Conservation (phyloP, 2,329 filamentous ascomycete species). For the Dothideomycetes sp. region DNA sequence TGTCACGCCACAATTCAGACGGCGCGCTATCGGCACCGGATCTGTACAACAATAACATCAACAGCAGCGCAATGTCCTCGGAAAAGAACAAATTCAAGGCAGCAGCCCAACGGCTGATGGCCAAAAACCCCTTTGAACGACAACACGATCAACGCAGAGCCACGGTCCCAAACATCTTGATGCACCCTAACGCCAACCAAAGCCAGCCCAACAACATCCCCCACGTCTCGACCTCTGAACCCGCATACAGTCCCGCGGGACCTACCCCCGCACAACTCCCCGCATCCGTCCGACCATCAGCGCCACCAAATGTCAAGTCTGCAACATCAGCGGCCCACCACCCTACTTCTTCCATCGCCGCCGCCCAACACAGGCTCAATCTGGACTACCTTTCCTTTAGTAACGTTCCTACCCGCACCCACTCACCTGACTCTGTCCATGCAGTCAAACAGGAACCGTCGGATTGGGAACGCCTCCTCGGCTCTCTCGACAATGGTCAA, state of each 20-base stretch:
- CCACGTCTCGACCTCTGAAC: conserved; percentile 37
- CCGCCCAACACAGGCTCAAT: conserved; percentile 25
- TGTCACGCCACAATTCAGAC: conserved; percentile 39
- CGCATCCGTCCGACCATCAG: conserved; percentile 19
- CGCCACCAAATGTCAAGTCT: conserved; percentile 21
- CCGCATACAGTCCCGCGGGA: conserved; percentile 35
- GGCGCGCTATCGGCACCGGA: conserved; percentile 27
- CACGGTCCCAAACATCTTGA: conserved; percentile 31
- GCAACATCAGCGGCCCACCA: background rate
- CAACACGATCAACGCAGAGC: conserved; percentile 31
- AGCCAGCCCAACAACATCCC: conserved; percentile 44
- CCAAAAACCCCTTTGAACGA: conserved; percentile 14
- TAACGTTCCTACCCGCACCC: conserved; percentile 22
- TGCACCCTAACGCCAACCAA: conserved; percentile 41
- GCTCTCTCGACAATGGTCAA: conserved; percentile 68
- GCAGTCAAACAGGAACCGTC: conserved; percentile 32
- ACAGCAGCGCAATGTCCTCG: background rate
- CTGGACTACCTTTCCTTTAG: conserved; percentile 42
- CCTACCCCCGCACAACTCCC: conserved; percentile 23
- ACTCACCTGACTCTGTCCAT: conserved; percentile 10
- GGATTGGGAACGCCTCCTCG: conserved; percentile 77
- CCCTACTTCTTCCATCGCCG: conserved; percentile 24
- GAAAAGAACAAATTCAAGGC: conserved; percentile 18
- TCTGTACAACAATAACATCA: no score
- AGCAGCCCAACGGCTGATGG: conserved; percentile 9